These are phyloP conservation scores for Rhizophora mangle DNA, from an alignment of 345 rosid species.

Conservation along the genomic window DNA sequence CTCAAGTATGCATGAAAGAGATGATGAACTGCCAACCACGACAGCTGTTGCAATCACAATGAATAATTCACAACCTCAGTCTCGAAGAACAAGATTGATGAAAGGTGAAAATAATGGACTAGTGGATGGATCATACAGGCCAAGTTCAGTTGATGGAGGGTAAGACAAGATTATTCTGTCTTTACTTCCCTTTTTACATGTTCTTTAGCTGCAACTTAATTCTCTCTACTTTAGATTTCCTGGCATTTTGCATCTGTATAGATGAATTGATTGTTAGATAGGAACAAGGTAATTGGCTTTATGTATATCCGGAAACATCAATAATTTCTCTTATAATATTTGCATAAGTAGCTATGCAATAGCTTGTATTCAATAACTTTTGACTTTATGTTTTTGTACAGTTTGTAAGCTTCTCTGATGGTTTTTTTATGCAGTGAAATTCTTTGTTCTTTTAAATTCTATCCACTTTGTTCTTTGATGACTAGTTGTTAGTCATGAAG, in stretches of 20 bases:
- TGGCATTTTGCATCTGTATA: background rate
- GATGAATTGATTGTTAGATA: background rate
- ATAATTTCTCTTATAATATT: background rate
- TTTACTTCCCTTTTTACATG: background rate
- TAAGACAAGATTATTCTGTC: slow-evolving; percentile 30
- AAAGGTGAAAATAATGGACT: slow-evolving; percentile 75
- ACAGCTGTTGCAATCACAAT: slow-evolving; percentile 63
- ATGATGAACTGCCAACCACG: slow-evolving; percentile 88
- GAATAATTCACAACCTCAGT: slow-evolving; percentile 72
- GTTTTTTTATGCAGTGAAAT: background rate
- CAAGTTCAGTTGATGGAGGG: slow-evolving; percentile 73
- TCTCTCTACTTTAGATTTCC: background rate
- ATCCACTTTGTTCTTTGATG: background rate
- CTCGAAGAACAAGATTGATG: slow-evolving; percentile 85
- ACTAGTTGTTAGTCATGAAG: background rate
- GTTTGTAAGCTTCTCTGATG: background rate
- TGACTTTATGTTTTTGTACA: background rate
- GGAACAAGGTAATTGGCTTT: background rate
- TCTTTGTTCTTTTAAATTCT: background rate
- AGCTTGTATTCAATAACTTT: background rate
- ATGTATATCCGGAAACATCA: background rate
- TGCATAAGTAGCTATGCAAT: background rate
- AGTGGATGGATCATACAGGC: slow-evolving; percentile 63
- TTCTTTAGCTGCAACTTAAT: background rate
- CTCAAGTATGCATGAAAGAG: slow-evolving; percentile 70